Evolutionary conservation across 768 basidiomycete genomes (phyloP), one percentile per base, ranked within the genome.

Genomic region (Nevesoporus exiguus): DNA sequence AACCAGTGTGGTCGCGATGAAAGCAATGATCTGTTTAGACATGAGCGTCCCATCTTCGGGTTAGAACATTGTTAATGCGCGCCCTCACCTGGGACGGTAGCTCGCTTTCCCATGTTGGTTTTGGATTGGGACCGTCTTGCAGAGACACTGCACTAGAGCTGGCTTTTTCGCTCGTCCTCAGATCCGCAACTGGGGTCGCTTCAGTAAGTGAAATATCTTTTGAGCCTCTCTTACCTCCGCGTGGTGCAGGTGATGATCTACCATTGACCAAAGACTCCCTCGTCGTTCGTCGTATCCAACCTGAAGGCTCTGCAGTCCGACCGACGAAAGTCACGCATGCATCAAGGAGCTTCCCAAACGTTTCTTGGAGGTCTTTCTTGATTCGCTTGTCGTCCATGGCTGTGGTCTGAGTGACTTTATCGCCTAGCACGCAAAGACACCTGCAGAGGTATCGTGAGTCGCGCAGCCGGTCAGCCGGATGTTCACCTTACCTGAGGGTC

Each of bases 361-460:
- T 85, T 59, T 98, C 96, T 83, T 96, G 93, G 10, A 98, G 74
- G 52, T 99, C 97, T 66, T 93, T 90, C 24, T 91, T 83, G 51
- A 95, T 73, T 36, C 90, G 80, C 22, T 84, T 80, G 70, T 99
- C 97, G 54, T 98, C 96, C 71, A 96, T 80, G 0, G 93, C 93
- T 6, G 89, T 85, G 0, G 94, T 98, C 64, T 93, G 92, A 2
- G 86, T 83, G 31, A 95, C 74, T 66, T 93, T 93, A 58, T 91
- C 90, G 0, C 88, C 84, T 19, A 96, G 68, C 1, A 86, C 79
- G n/a, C 81, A 81, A 36, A 93, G 71, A 69, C 90, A 93, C 52
- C 90, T 93, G 54, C 6, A 33, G 50, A 54, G 51, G 13, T 5
- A 14, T 6, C 6, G 48, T 62, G 47, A 66, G 55, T 15, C 40